These are phyloP conservation scores for Leccinum variicolor DNA, from an alignment of 768 basidiomycete species.

Conservation along the genomic window DNA sequence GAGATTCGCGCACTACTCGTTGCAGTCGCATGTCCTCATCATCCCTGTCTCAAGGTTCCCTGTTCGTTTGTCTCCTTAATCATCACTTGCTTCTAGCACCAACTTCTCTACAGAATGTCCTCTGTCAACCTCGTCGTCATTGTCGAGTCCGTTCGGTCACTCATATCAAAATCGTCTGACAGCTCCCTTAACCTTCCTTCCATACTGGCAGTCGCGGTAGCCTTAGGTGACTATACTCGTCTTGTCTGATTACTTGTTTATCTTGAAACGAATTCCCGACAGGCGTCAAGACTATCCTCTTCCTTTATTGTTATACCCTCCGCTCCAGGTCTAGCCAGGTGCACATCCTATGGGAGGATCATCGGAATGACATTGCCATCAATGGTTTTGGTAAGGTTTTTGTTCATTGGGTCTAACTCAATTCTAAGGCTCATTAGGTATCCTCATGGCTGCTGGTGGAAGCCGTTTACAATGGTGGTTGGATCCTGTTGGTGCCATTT, in stretches of 20 bases:
- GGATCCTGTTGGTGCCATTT: constrained; percentile 74
- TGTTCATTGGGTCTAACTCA: background rate
- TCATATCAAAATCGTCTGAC: constrained; percentile 55
- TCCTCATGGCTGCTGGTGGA: constrained; percentile 81
- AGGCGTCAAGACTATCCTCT: constrained; percentile 85
- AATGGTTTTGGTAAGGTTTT: constrained; percentile 62
- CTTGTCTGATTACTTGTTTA: background rate
- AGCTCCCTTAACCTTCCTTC: constrained; percentile 76
- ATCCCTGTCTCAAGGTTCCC: constrained; percentile 37
- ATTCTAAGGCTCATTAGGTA: constrained; percentile 41
- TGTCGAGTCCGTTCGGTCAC: constrained; percentile 78
- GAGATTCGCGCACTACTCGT: background rate
- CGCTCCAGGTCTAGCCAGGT: constrained; percentile 88
- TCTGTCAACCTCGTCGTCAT: constrained; percentile 89
- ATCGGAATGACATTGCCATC: constrained; percentile 88
- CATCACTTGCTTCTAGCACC: background rate
- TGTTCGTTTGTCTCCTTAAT: constrained; percentile 31
- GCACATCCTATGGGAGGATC: constrained; percentile 94
- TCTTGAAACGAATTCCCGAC: background rate
- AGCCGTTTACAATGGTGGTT: constrained; percentile 81
- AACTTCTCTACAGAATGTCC: constrained; percentile 60
- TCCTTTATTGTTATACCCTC: constrained; percentile 81
- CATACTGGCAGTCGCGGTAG: constrained; percentile 77
- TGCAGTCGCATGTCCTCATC: constrained; percentile 1
- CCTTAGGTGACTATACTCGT: constrained; percentile 49